phyloP scores from a whole-genome alignment of 2,329 filamentous ascomycete genomes.

The Diaporthe batatas region DNA sequence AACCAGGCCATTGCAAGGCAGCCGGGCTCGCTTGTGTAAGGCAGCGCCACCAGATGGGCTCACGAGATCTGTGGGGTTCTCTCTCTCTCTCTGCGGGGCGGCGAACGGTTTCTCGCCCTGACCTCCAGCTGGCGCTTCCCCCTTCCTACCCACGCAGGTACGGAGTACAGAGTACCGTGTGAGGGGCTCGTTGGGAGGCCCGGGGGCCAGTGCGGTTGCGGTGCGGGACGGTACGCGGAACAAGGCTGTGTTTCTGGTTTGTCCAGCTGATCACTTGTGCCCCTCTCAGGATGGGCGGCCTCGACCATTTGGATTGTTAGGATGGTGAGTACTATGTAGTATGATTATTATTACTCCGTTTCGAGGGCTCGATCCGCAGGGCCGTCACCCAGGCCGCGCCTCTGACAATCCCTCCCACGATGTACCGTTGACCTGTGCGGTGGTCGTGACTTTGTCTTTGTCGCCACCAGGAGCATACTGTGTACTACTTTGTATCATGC shows the following conservation, averaged over 20 bases:
- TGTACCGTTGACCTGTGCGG: constrained; percentile 9
- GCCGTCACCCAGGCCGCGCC: not conserved
- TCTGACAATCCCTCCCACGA: not conserved
- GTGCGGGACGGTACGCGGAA: not conserved
- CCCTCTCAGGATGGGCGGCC: constrained; percentile 15
- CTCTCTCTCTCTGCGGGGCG: not conserved
- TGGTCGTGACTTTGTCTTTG: not conserved
- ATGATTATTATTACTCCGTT: constrained; percentile 22
- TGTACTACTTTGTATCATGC: too few relatives aligned
- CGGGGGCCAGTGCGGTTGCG: not conserved
- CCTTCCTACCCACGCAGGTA: too few relatives aligned
- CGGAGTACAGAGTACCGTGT: not conserved
- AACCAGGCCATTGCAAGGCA: constrained; percentile 9
- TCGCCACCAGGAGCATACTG: constrained; percentile 14
- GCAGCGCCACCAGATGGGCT: constrained; percentile 20
- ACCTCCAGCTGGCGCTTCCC: not conserved
- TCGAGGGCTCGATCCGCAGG: constrained; percentile 17
- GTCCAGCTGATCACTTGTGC: constrained; percentile 20
- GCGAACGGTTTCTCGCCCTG: not conserved
- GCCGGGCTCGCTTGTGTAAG: constrained; percentile 14
- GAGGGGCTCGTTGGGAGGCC: not conserved
- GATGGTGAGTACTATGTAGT: not conserved
- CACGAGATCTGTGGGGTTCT: constrained; percentile 19
- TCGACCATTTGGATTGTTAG: constrained; percentile 9
- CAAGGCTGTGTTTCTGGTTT: constrained; percentile 25